Base-by-base conservation (phyloP, 208 protist genomes). In the Balamuthia mandrillaris region DNA sequence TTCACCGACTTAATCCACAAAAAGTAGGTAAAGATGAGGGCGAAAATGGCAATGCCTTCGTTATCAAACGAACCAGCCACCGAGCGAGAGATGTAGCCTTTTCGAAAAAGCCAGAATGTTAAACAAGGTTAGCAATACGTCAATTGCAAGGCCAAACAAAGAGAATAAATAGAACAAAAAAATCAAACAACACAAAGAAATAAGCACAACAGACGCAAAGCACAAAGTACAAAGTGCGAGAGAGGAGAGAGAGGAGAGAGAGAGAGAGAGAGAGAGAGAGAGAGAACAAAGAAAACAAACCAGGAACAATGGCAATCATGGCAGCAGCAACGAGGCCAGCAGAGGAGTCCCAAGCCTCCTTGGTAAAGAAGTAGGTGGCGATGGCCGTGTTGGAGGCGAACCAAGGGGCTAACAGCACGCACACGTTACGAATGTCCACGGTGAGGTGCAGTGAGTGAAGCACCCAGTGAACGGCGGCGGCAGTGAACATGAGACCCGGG, bases 41-140 rank as follows among this genome's bases (percentile, higher is more conserved):
- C 97, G 61, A 98, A 97, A 75, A 99, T 96, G 24, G 98, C 97
- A 87, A 99, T 94, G 70, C 93, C 96, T 91, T 99, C 98, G 89
- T 99, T 99, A 94, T 99, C 98, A 88, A 96, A 99, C 54, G 96
- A 98, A 10, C 98, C 98, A 35, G 97, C 98, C 47, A 99, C 97
- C 27, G 97, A 98, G 74, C 98, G 94, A 77, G 97, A 97, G 65
- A 98, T 96, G 89, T 99, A 98, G n/a, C 94, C 85, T 86, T 47
- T 24, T 49, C 16, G 4, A 52, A n/a, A n/a, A n/a, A n/a, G n/a
- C n/a, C n/a, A n/a, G n/a, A n/a, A 85, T 5, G 6, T n/a, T n/a
- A n/a, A n/a, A n/a, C n/a, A 45, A 9, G 42, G 65, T 10, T 5
- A 29, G n/a, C n/a, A n/a, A n/a, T n/a, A n/a, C 29, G n/a, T 60